These are phyloP conservation scores for Glaciozyma martinii DNA, from an alignment of 768 basidiomycete species.

Conservation along the genomic window DNA sequence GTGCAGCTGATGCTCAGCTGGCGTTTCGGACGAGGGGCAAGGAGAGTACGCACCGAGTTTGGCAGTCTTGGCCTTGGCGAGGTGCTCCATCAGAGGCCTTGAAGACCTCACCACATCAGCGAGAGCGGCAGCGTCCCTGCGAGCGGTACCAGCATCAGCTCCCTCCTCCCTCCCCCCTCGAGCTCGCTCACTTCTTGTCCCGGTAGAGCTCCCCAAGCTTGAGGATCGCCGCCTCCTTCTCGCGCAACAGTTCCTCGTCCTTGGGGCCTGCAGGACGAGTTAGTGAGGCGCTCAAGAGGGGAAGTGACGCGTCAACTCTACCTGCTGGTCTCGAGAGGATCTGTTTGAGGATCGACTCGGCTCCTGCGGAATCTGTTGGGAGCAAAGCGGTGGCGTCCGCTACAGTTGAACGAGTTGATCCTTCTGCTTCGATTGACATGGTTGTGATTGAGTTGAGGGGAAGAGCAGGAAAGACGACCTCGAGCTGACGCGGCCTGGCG, in stretches of 20 bases:
- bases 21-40: not conserved
- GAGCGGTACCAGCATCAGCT: not conserved
- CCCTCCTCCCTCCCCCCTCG: not conserved
- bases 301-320: constrained; percentile 38
- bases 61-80: constrained; percentile 93
- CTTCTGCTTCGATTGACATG: too few species aligned
- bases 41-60: constrained; percentile 68
- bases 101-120: constrained; percentile 78
- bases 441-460: not conserved
- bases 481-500: constrained; percentile 1
- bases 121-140: constrained; percentile 71
- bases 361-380: not conserved
- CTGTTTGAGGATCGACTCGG: not conserved
- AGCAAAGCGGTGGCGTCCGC: not conserved
- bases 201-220: constrained; percentile 79
- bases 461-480: not conserved
- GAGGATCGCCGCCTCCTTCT: constrained; percentile 76
- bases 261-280: constrained; percentile 9
- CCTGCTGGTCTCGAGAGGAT: constrained; percentile 28
- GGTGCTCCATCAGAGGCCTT: constrained; percentile 78
- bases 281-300: not conserved
- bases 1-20: not conserved
- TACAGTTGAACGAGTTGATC: not conserved
- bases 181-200: constrained; percentile 59
- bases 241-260: constrained; percentile 53